Evolutionary conservation across 148 eudicot genomes (phyloP).

Genomic region (Arbutus unedo): DNA sequence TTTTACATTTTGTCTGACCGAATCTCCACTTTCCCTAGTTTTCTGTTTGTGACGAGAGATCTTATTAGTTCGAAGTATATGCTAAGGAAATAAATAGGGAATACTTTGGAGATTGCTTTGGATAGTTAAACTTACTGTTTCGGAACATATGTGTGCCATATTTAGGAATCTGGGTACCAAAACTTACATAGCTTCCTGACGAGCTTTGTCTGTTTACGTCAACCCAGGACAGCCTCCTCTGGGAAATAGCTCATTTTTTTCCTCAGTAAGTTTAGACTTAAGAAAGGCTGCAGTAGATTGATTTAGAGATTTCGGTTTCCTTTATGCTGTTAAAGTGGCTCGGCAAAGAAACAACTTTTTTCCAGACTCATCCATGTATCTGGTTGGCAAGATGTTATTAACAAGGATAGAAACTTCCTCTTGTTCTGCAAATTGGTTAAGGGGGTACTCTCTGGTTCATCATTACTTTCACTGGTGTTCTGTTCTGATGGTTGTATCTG

Average conservation of each 20-base stretch:
- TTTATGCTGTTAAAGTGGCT: not conserved
- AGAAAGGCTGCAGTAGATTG: conserved; percentile 1
- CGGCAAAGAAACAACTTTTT: not conserved
- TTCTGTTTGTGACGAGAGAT: not conserved
- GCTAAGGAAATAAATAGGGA: too few relatives aligned
- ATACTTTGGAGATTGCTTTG: too few relatives aligned
- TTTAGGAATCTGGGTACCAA: not conserved
- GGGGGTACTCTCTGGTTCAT: not conserved
- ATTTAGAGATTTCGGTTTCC: not conserved
- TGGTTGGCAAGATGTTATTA: not conserved
- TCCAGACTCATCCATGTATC: not conserved
- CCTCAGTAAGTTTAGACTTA: not conserved
- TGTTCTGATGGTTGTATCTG: not conserved
- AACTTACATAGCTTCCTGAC: not conserved
- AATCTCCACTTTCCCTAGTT: not conserved
- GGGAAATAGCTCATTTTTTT: not conserved
- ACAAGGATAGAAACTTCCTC: not conserved
- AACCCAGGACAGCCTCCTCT: not conserved
- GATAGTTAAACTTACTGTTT: not conserved
- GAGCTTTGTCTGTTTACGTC: not conserved
- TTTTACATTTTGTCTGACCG: not conserved
- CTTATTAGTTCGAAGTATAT: not conserved
- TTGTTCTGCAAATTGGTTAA: not conserved
- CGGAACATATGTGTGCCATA: not conserved
- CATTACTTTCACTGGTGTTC: not conserved